Conservation (phyloP, 2,329 filamentous ascomycete genomes). For the Bipolaris cookei region DNA sequence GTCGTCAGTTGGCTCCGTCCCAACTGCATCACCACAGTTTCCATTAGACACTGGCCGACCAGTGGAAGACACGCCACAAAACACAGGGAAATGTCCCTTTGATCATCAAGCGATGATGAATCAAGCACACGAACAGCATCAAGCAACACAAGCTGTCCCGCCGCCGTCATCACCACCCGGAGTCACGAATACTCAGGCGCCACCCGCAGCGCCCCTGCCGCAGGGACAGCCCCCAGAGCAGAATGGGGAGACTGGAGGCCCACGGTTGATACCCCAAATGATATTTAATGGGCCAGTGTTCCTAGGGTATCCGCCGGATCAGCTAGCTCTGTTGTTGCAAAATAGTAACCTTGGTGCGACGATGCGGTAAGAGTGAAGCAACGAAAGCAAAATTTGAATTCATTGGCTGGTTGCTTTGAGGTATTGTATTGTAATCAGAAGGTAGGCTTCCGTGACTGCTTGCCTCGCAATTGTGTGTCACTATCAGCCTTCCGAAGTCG, state of each 20-base stretch:
- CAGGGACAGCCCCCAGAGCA: constrained; percentile 14
- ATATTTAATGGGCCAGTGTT: constrained; percentile 93
- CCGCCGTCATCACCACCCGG: constrained; percentile 24
- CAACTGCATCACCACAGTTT: constrained; percentile 57
- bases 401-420: constrained; percentile 20
- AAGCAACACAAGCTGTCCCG: constrained; percentile 9
- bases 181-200: constrained; percentile 19
- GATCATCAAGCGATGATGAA: constrained; percentile 40
- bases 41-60: constrained; percentile 54
- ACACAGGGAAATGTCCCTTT: constrained; percentile 46
- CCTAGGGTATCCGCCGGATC: constrained; percentile 72
- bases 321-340: constrained; percentile 44
- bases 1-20: constrained; percentile 48
- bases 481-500: constrained; percentile 3
- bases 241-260: constrained; percentile 17
- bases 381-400: constrained; percentile 14
- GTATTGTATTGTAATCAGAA: constrained; percentile 37
- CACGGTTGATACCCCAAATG: constrained; percentile 66
- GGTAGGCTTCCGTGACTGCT: constrained; percentile 31
- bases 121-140: constrained; percentile 18
- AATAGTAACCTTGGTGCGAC: constrained; percentile 46
- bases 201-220: constrained; percentile 11
- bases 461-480: constrained; percentile 12
- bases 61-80: constrained; percentile 35
- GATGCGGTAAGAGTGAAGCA: constrained; percentile 27